Percentiles rank a stretch among this genome's conserved stretches.
These are phyloP conservation scores for Wickerhamomyces pijperi DNA, from an alignment of 805 yeast genomes.

Conservation along the genomic window DNA sequence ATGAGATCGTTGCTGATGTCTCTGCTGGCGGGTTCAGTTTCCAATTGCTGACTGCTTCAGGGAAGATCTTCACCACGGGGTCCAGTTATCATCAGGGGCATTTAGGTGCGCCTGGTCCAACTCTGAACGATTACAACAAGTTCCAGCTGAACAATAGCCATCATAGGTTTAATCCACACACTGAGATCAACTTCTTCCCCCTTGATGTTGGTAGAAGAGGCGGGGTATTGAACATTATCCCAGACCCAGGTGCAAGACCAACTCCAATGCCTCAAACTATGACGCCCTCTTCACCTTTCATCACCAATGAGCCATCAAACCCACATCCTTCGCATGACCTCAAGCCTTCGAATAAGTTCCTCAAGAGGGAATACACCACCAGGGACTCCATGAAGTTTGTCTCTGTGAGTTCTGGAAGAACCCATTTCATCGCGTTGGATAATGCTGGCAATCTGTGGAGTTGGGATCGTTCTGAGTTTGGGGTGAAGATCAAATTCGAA, in stretches of 20 bases:
- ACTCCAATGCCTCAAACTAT: background rate
- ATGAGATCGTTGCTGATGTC: constrained; percentile 29
- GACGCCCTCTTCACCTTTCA: background rate
- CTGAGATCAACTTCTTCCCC: background rate
- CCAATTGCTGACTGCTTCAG: constrained; percentile 43
- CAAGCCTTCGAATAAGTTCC: constrained; percentile 4
- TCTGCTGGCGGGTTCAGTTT: constrained; percentile 58
- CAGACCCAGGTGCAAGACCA: background rate
- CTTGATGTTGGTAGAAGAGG: background rate
- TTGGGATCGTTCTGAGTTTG: constrained; percentile 45
- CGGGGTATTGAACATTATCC: background rate
- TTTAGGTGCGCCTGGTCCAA: constrained; percentile 29
- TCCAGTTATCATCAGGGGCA: constrained; percentile 29
- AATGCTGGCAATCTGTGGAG: constrained; percentile 36
- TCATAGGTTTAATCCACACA: constrained; percentile 3
- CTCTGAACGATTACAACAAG: constrained; percentile 22
- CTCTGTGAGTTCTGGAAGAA: constrained; percentile 50
- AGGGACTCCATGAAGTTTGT: constrained; percentile 23
- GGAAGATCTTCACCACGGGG: constrained; percentile 48
- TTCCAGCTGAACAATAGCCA: constrained; percentile 4
- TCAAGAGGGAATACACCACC: constrained; percentile 13
- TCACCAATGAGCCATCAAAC: background rate
- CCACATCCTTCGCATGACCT: background rate
- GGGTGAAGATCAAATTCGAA: constrained; percentile 32
- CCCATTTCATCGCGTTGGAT: constrained; percentile 54